Evolutionary conservation across 1,139 yeast genomes (phyloP).

Genomic region (Yamadazyma siamensis): DNA sequence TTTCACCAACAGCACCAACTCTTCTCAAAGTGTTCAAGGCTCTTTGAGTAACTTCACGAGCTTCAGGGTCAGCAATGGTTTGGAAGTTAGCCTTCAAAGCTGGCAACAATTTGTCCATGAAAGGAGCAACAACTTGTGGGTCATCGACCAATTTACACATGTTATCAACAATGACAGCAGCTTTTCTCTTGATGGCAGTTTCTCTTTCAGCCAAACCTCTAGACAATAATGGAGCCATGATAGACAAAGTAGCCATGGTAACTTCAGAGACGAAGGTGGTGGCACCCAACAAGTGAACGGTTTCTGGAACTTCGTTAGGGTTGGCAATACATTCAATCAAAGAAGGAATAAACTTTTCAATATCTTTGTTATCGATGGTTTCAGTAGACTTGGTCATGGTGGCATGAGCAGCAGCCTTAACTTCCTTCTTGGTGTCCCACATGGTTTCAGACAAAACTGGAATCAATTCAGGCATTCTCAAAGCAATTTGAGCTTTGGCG

Average conservation of each 20-base stretch:
- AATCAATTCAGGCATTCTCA: constrained; percentile 98
- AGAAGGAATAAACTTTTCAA: constrained; percentile 97
- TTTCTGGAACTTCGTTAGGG: constrained; percentile 97
- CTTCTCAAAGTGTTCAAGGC: constrained; percentile 96
- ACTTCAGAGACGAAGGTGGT: constrained; percentile 99
- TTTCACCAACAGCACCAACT: constrained; percentile 94
- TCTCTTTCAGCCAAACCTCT: constrained; percentile 99
- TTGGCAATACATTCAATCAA: constrained; percentile 95
- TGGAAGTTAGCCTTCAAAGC: constrained; percentile 90
- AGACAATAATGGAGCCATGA: constrained; percentile 97
- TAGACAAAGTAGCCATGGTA: constrained; percentile 98
- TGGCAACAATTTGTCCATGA: constrained; percentile 92
- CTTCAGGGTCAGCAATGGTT: constrained; percentile 99
- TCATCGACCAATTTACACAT: constrained; percentile 99
- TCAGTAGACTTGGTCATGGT: constrained; percentile 96
- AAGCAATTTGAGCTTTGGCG: constrained; percentile 93
- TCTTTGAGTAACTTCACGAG: constrained; percentile 96
- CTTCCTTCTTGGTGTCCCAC: constrained; percentile 99
- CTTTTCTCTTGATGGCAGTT: constrained; percentile 98
- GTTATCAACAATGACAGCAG: constrained; percentile 99
- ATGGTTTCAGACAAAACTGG: constrained; percentile 98
- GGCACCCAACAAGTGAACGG: constrained; percentile 98
- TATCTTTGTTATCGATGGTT: constrained; percentile 99
- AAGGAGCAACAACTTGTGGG: constrained; percentile 99
- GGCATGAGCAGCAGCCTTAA: constrained; percentile 92